Conservation (phyloP, 805 yeast genomes). For the Suhomyces sp. region DNA sequence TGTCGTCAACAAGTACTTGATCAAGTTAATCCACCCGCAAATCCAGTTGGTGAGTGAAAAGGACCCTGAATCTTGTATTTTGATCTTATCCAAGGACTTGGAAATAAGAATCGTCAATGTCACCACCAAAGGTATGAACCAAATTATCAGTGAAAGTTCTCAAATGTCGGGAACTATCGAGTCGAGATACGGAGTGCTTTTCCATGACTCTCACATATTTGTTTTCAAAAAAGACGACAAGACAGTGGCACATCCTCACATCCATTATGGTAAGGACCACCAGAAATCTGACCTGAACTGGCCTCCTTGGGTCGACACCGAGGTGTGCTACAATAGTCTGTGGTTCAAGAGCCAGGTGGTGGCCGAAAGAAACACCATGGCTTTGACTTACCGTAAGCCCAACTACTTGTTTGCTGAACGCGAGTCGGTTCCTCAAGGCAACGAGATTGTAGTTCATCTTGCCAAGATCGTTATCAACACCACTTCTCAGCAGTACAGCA, state of each 20-base stretch:
- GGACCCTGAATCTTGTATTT: slow-evolving; percentile 46
- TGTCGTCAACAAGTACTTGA: slow-evolving; percentile 54
- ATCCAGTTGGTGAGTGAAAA: slow-evolving; percentile 58
- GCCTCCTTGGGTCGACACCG: slow-evolving; percentile 90
- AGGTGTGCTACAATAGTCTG: slow-evolving; percentile 43
- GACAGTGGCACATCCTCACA: slow-evolving; percentile 15
- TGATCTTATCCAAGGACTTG: slow-evolving; percentile 56
- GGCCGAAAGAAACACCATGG: slow-evolving; percentile 37
- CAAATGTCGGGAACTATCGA: slow-evolving; percentile 46
- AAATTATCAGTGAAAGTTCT: slow-evolving; percentile 30
- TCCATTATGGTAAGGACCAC: slow-evolving; percentile 11
- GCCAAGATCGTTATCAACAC: slow-evolving; percentile 39
- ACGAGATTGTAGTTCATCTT: slow-evolving; percentile 31
- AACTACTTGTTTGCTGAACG: slow-evolving; percentile 47
- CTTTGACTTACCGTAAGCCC: slow-evolving; percentile 47
- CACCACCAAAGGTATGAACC: slow-evolving; percentile 40
- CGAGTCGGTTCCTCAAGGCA: slow-evolving; percentile 16
- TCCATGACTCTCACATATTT: slow-evolving; percentile 55
- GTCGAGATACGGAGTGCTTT: slow-evolving; percentile 52
- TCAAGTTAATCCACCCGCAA: slow-evolving; percentile 77
- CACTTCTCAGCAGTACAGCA: slow-evolving; percentile 37
- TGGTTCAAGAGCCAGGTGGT: slow-evolving; percentile 26
- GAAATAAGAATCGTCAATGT: slow-evolving; percentile 51
- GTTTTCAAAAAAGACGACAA: slow-evolving; percentile 41
- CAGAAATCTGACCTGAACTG: slow-evolving; percentile 47